Percentiles rank a stretch among this genome's conserved stretches.
These are phyloP conservation scores for Solanum hybrid DNA, from an alignment of 305 asterid genomes.

Conservation along the genomic window DNA sequence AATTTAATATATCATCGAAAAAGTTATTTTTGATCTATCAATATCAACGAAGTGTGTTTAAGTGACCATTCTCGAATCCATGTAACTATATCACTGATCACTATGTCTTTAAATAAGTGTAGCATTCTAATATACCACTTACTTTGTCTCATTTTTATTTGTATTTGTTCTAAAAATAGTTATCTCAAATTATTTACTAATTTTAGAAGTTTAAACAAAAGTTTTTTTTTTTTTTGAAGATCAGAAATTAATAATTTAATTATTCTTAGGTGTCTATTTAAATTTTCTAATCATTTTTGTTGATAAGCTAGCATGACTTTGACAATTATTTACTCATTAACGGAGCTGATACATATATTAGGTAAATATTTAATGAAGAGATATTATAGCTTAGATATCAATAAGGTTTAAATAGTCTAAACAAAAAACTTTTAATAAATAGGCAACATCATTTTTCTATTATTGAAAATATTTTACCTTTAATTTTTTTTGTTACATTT, in stretches of 20 bases:
- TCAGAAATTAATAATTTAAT: neutral
- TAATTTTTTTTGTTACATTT: fast-evolving
- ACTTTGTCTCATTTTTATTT: neutral
- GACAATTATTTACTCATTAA: neutral
- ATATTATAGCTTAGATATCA: neutral
- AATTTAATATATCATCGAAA: too few relatives aligned
- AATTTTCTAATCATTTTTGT: neutral
- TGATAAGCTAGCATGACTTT: neutral
- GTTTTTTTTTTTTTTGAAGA: neutral
- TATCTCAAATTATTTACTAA: too few relatives aligned
- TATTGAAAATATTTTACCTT: neutral
- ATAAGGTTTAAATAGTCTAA: too few relatives aligned
- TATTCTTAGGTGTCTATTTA: neutral
- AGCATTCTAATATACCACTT: neutral
- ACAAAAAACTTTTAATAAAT: neutral
- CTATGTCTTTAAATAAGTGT: neutral
- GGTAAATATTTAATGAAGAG: neutral
- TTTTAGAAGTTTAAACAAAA: neutral
- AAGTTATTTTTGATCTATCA: neutral
- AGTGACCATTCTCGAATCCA: neutral
- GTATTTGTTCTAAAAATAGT: too few relatives aligned
- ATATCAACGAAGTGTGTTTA: neutral
- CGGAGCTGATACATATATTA: neutral
- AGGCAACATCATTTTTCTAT: neutral
- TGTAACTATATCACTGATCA: neutral